Conservation (phyloP, 257 asterid species). For the Nicotiana sylvestris region DNA sequence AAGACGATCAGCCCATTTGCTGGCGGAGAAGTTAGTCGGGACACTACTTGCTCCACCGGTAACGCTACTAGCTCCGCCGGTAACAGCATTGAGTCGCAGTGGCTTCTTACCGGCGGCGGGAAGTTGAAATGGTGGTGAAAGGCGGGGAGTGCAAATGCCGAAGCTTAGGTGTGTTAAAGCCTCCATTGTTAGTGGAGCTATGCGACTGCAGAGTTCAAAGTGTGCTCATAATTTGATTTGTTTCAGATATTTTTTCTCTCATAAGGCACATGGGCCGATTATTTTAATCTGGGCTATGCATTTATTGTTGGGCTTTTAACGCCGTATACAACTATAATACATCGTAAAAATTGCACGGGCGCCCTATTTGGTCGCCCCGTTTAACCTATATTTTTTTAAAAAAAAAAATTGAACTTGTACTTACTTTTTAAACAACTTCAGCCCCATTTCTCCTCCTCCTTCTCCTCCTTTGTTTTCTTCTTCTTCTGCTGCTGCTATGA, state of each 20-base stretch:
- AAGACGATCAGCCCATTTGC: slow-evolving; percentile 99
- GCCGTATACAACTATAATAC: too few relatives aligned
- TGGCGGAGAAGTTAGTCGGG: slow-evolving; percentile 36
- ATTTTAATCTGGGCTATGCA: not conserved
- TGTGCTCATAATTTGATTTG: not conserved
- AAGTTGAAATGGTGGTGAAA: slow-evolving; percentile 29
- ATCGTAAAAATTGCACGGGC: too few relatives aligned
- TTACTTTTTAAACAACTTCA: too few relatives aligned
- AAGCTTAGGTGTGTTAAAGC: slow-evolving; percentile 44
- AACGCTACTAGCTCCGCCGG: slow-evolving; percentile 39
- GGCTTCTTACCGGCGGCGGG: slow-evolving; percentile 23
- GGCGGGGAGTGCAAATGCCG: slow-evolving; percentile 42
- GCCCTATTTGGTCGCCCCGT: too few relatives aligned
- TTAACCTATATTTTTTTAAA: too few relatives aligned
- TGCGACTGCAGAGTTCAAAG: not conserved
- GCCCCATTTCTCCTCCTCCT: too few relatives aligned
- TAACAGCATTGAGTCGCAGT: slow-evolving; percentile 48
- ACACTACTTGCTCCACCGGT: slow-evolving; percentile 9
- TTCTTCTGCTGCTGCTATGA: too few relatives aligned
- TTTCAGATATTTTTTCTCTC: not conserved
- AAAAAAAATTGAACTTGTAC: too few relatives aligned
- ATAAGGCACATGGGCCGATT: not conserved
- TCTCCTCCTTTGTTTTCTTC: too few relatives aligned
- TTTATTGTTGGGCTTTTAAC: too few relatives aligned
- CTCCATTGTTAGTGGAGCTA: slow-evolving; percentile 39